Conservation (phyloP, 768 basidiomycete genomes). For the Crucibulum laeve region DNA sequence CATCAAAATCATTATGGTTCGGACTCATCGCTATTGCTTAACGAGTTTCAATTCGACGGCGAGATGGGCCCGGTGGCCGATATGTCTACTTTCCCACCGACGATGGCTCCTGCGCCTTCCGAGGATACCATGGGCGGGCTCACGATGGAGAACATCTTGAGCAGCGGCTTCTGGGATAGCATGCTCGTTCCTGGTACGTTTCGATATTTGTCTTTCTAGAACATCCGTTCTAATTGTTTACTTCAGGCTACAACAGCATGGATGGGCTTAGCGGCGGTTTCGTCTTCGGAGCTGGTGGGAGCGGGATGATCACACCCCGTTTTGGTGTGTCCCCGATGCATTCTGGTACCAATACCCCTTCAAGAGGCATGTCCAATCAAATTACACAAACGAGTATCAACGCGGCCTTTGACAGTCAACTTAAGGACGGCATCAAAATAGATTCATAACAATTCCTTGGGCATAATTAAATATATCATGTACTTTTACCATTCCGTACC, state of each 20-base stretch:
- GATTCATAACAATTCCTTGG: constrained; percentile 17
- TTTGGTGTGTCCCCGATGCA: constrained; percentile 55
- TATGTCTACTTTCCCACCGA: constrained; percentile 84
- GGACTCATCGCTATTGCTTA: constrained; percentile 27
- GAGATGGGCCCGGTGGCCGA: constrained; percentile 86
- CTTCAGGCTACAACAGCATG: constrained; percentile 71
- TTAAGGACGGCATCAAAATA: constrained; percentile 26
- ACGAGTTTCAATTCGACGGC: constrained; percentile 68
- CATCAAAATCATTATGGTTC: constrained; percentile 11
- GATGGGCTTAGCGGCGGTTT: constrained; percentile 85
- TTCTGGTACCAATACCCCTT: constrained; percentile 51
- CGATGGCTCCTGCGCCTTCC: constrained; percentile 57
- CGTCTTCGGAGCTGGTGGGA: constrained; percentile 80
- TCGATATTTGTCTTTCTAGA: constrained; percentile 1
- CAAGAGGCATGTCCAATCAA: constrained; percentile 7
- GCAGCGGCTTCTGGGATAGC: constrained; percentile 82
- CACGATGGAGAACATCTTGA: constrained; percentile 82
- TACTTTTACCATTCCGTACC: background rate
- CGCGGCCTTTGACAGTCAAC: constrained; percentile 35
- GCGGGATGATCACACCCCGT: constrained; percentile 76
- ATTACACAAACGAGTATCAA: constrained; percentile 45
- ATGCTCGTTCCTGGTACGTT: constrained; percentile 78
- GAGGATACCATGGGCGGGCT: constrained; percentile 42
- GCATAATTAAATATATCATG: background rate
- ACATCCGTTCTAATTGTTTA: background rate